These are phyloP conservation scores for Protea cynaroides DNA, from an alignment of 164 flowering plant genomes.

Conservation along the genomic window DNA sequence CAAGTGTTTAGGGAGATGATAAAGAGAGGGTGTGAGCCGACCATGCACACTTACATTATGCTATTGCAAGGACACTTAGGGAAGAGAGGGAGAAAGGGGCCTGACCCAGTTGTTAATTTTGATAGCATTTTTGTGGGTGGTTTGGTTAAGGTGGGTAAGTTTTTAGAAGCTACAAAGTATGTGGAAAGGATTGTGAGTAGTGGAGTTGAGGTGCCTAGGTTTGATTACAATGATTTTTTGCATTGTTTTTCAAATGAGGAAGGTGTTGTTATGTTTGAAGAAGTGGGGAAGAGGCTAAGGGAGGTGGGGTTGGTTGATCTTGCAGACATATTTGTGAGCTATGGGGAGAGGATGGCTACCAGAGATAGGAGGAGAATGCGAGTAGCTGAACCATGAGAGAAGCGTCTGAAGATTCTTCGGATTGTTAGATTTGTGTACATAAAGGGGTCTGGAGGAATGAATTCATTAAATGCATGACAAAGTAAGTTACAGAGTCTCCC, in stretches of 20 bases:
- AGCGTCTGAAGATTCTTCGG: no score
- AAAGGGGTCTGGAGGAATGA: no score
- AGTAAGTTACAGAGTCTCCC: no score
- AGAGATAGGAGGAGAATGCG: constrained; percentile 61
- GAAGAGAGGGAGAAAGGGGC: constrained; percentile 81
- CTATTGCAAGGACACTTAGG: constrained; percentile 91
- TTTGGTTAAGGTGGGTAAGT: constrained; percentile 69
- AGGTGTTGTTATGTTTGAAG: constrained; percentile 77
- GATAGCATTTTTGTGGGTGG: constrained; percentile 92
- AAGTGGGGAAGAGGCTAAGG: constrained; percentile 59
- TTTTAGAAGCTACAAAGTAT: constrained; percentile 72
- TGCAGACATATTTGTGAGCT: constrained; percentile 71
- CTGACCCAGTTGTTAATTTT: constrained; percentile 64
- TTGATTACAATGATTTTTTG: constrained; percentile 83
- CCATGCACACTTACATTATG: constrained; percentile 90
- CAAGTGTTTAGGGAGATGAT: constrained; percentile 86
- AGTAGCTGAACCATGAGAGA: background rate
- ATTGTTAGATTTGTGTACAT: no score
- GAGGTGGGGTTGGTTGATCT: constrained; percentile 81
- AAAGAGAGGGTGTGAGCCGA: constrained; percentile 75
- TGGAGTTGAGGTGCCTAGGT: constrained; percentile 73
- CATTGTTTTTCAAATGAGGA: constrained; percentile 76
- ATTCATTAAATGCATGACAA: no score
- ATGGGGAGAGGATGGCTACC: constrained; percentile 85
- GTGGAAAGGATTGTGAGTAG: constrained; percentile 62